phyloP scores from a whole-genome alignment of 352 stramenopile species.

The Paralagenidium karlingii region DNA sequence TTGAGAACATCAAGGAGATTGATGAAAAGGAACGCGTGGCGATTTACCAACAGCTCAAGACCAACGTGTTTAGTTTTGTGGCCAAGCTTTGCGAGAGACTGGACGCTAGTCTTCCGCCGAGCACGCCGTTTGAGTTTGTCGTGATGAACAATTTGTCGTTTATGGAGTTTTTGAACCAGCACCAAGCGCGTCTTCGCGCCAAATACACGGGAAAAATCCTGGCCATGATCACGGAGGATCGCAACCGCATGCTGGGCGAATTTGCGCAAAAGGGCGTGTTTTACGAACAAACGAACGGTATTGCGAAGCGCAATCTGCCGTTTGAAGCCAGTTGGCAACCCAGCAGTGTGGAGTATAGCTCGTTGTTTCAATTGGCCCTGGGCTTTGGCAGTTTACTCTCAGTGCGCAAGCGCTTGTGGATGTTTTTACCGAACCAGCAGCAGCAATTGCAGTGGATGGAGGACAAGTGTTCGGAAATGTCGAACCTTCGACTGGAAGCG shows the following conservation, averaged over 20 bases:
- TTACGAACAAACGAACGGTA: constrained; percentile 20
- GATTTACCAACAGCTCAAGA: constrained; percentile 30
- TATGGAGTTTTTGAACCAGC: constrained; percentile 35
- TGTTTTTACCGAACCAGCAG: no score
- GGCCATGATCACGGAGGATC: constrained; percentile 37
- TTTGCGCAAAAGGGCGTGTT: constrained; percentile 20
- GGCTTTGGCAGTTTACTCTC: constrained; percentile 22
- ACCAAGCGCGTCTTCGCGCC: constrained; percentile 22
- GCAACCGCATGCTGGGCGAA: constrained; percentile 33
- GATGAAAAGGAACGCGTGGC: constrained; percentile 16
- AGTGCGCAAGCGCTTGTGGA: constrained; percentile 11
- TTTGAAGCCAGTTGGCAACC: constrained; percentile 10
- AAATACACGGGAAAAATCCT: constrained; percentile 35
- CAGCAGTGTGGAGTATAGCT: constrained; percentile 22
- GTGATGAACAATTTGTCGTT: constrained; percentile 30
- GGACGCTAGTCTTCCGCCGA: no score
- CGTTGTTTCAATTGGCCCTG: constrained; percentile 22
- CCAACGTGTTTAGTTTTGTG: no score
- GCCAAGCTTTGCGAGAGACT: no score
- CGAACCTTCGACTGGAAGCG: constrained; percentile 19
- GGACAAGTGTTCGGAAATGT: constrained; percentile 6
- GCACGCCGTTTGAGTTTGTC: constrained; percentile 36
- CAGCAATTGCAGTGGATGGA: constrained; percentile 8
- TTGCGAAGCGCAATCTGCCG: constrained; percentile 23
- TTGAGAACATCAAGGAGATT: constrained; percentile 29